These are phyloP conservation scores for Elaeagnus macrophylla DNA, from an alignment of 306 rosid genomes.

Conservation along the genomic window DNA sequence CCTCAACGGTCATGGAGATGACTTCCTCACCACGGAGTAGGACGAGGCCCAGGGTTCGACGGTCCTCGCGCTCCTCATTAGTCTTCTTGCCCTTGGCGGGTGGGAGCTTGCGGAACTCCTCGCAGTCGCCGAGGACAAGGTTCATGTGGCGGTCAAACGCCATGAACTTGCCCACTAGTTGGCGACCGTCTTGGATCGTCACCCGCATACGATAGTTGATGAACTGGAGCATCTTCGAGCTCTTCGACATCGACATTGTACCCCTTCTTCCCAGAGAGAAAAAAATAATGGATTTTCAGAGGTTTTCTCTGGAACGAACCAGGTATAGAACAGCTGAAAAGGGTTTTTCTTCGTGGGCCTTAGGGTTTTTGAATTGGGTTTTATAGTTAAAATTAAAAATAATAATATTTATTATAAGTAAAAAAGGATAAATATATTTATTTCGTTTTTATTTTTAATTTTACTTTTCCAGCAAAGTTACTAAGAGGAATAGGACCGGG, in stretches of 20 bases:
- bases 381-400: too few relatives aligned
- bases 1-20: constrained; percentile 97
- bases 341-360: too few relatives aligned
- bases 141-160: constrained; percentile 99
- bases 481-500: too few relatives aligned
- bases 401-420: too few relatives aligned
- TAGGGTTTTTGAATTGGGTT: too few relatives aligned
- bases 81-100: constrained; percentile 75
- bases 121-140: constrained; percentile 94
- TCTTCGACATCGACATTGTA: constrained; percentile 97
- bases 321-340: too few relatives aligned
- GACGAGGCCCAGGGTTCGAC: constrained; percentile 92
- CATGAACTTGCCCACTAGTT: constrained; percentile 94
- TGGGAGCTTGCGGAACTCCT: constrained; percentile 94
- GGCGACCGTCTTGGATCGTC: constrained; percentile 95
- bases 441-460: too few relatives aligned
- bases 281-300: too few relatives aligned
- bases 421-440: too few relatives aligned
- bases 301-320: too few relatives aligned
- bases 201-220: constrained; percentile 91
- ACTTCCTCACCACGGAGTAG: constrained; percentile 98
- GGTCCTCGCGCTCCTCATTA: constrained; percentile 75
- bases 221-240: constrained; percentile 97
- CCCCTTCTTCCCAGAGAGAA: background rate
- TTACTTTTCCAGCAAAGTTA: too few relatives aligned